Conservation (phyloP, 140 eudicot species). For the Ambrosia hybrid region DNA sequence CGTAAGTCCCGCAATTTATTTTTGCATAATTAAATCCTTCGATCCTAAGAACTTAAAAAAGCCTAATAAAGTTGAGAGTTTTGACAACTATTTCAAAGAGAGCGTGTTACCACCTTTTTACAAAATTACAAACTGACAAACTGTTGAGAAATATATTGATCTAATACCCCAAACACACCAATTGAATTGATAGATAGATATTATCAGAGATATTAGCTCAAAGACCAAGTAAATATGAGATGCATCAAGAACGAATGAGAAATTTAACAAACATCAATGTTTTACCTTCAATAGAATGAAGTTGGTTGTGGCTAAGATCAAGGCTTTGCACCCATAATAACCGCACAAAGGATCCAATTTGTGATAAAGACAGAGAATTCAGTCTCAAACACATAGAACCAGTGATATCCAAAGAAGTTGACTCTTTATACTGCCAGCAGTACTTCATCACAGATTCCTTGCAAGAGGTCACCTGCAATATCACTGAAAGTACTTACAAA, state of each 20-base stretch:
- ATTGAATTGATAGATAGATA: no score
- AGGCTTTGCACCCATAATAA: slow-evolving; percentile 86
- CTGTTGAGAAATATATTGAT: no score
- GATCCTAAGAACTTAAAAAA: no score
- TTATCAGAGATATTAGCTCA: background rate
- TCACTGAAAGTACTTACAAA: background rate
- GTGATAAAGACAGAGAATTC: slow-evolving; percentile 57
- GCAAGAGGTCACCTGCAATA: slow-evolving; percentile 59
- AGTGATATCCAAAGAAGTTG: slow-evolving; percentile 29
- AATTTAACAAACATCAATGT: background rate
- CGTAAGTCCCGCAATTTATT: no score
- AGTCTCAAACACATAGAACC: slow-evolving; percentile 48
- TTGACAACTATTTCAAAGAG: no score
- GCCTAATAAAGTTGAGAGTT: no score
- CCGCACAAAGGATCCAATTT: slow-evolving; percentile 59
- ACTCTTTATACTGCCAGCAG: slow-evolving; percentile 52
- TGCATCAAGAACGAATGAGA: background rate
- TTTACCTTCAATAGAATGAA: slow-evolving; percentile 84
- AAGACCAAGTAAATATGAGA: slow-evolving; percentile 11
- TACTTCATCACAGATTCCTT: slow-evolving; percentile 54
- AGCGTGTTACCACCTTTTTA: no score
- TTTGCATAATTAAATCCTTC: no score
- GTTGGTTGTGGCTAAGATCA: slow-evolving; percentile 91
- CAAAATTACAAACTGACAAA: no score
- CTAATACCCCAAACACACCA: no score